A percentile compares a stretch with the other conserved stretches of the same genome.
phyloP scores from a whole-genome alignment of 805 yeast genomes.

The Zygotorulaspora danielsina region DNA sequence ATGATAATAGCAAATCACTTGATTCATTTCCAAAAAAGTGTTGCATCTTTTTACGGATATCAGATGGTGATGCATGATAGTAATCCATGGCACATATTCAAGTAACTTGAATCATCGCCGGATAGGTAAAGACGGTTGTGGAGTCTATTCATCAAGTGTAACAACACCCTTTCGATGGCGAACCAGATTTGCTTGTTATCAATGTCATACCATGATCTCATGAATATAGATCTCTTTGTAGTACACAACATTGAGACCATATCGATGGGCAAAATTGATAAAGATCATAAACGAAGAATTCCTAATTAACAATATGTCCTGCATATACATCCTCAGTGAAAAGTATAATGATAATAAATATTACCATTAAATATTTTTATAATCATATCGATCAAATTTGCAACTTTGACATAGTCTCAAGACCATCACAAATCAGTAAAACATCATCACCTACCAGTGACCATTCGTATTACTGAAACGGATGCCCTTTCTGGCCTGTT shows the following conservation, averaged over 20 bases:
- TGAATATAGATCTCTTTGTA: constrained; percentile 10
- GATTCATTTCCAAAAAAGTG: neutral
- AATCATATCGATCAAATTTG: constrained; percentile 28
- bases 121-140: constrained; percentile 36
- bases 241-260: neutral
- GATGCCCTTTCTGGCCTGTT: no score
- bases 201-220: constrained; percentile 31
- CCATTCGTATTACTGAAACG: neutral
- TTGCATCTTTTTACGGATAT: constrained; percentile 27
- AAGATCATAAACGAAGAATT: constrained; percentile 73
- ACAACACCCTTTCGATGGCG: constrained; percentile 1
- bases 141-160: constrained; percentile 38
- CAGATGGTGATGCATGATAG: constrained; percentile 98
- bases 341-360: constrained; percentile 22
- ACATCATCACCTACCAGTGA: neutral
- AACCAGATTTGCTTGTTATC: constrained; percentile 10
- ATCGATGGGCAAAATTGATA: constrained; percentile 10
- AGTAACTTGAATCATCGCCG: constrained; percentile 39
- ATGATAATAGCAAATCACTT: constrained; percentile 35
- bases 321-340: constrained; percentile 76
- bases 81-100: constrained; percentile 72
- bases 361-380: constrained; percentile 29
- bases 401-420: neutral
- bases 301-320: constrained; percentile 62
- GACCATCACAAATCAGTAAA: neutral